Conservation (phyloP, 2,329 filamentous ascomycete genomes). For the Lachnellula hyalina region DNA sequence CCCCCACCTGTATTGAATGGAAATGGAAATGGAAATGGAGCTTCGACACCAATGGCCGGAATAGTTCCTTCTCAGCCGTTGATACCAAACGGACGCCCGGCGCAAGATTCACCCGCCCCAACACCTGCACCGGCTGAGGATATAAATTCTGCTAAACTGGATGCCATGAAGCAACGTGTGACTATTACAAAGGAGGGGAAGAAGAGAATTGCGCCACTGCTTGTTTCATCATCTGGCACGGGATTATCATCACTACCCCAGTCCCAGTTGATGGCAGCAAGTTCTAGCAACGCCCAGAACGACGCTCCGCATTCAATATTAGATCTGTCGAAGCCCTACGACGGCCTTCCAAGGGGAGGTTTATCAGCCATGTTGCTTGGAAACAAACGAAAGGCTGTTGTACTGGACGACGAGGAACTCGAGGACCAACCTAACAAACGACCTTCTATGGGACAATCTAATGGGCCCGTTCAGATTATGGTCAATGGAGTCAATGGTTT, state of each 20-base stretch:
- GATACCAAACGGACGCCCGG: constrained; percentile 22
- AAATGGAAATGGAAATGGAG: constrained; percentile 29
- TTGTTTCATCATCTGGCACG: constrained; percentile 84
- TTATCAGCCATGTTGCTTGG: constrained; percentile 80
- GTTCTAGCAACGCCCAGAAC: constrained; percentile 57
- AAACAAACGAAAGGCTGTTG: constrained; percentile 81
- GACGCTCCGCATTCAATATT: constrained; percentile 77
- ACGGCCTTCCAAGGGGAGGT: constrained; percentile 86
- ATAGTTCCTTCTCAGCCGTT: constrained; percentile 15
- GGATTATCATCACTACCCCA: constrained; percentile 86
- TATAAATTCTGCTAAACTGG: constrained; percentile 52
- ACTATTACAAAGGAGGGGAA: constrained; percentile 96
- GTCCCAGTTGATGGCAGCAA: constrained; percentile 77
- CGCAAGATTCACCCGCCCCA: constrained; percentile 35
- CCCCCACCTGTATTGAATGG: constrained; percentile 28
- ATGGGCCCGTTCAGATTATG: constrained; percentile 69
- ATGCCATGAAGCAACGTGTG: constrained; percentile 80
- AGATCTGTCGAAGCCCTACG: constrained; percentile 89
- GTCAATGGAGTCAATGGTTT: constrained; percentile 72
- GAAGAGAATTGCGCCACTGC: constrained; percentile 86
- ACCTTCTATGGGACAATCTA: constrained; percentile 51
- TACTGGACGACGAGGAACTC: constrained; percentile 69
- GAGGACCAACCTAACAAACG: constrained; percentile 55
- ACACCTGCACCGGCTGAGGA: constrained; percentile 34
- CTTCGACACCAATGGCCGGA: constrained; percentile 20